Base-by-base conservation (phyloP, 2,329 filamentous ascomycete genomes). In the Tolypocladium endophyticum region DNA sequence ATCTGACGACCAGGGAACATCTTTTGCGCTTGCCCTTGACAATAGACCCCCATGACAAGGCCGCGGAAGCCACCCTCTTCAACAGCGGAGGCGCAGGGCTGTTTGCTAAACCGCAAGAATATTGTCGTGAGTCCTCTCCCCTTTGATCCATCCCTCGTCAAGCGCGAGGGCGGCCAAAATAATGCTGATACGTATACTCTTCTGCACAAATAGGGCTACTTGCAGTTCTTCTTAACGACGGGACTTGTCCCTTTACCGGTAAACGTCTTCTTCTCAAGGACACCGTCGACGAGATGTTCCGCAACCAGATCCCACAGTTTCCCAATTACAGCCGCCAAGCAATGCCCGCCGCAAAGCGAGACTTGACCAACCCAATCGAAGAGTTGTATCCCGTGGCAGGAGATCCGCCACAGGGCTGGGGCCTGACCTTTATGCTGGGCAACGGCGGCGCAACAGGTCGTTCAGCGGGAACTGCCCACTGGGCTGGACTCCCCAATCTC, bases 201-300 rank as follows among this genome's bases (percentile, higher is more conserved):
- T 18, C 25, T 18, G 28, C 52, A 18, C 25, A 9, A 11, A 7
- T 63, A 83, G 82, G 83, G 61, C 77, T 89, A 28, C 76, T 90
- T 3, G 78, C 83, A 0, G 77, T 79, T 0, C 72, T 90, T 1
- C 72, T 89, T 33, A 90, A 90, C 67, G 74, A 86, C 61, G 87
- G 87, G 54, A 81, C 74, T 0, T 84, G 79, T 39, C 82, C 87
- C 0, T 75, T 65, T 0, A 88, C 84, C 0, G 79, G 80, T 1
- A 68, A 70, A 0, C 74, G 76, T 57, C 79, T 90, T 38, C 75
- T 90, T 8, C 73, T 76, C 25, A 74, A 78, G 20, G 73, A 78
- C 36, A 87, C 85, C 0, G 80, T 90, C 0, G 77, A 85, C 16
- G 71, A 80, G 38, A 87, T 89, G 82, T 88, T 85, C 69, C 75